Evolutionary conservation across 1,284 basidiomycete species (phyloP).

Genomic region (Chalciporus piperatoides): DNA sequence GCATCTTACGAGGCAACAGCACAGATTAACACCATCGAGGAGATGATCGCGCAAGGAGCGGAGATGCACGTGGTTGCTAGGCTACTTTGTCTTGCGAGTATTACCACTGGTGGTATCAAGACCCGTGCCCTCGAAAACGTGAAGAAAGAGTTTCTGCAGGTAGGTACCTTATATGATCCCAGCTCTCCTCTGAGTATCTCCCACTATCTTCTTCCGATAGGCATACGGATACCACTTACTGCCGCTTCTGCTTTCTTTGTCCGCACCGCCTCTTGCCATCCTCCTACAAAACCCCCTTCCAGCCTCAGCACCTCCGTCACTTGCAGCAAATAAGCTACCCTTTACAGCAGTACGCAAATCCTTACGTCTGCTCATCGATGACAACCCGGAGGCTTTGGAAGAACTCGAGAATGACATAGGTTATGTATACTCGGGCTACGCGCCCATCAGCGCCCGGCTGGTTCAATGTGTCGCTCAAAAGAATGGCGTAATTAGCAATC

Average conservation of each 20-base stretch:
- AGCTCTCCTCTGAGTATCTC: slow-evolving; percentile 10
- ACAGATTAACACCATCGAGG: slow-evolving; percentile 82
- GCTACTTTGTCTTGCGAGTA: slow-evolving; percentile 80
- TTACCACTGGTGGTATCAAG: slow-evolving; percentile 86
- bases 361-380: slow-evolving; percentile 91
- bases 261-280: slow-evolving; percentile 67
- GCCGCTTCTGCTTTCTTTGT: slow-evolving; percentile 79
- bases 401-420: slow-evolving; percentile 90
- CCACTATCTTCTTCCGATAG: slow-evolving; percentile 37
- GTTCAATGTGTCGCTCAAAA: slow-evolving; percentile 93
- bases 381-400: slow-evolving; percentile 70
- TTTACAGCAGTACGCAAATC: slow-evolving; percentile 77
- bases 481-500: slow-evolving; percentile 79
- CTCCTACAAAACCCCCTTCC: slow-evolving; percentile 63
- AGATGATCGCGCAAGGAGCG: slow-evolving; percentile 80
- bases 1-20: slow-evolving; percentile 80
- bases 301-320: slow-evolving; percentile 41
- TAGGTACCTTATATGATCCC: slow-evolving; percentile 29
- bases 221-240: slow-evolving; percentile 91
- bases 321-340: slow-evolving; percentile 54
- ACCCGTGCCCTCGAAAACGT: slow-evolving; percentile 82
- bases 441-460: slow-evolving; percentile 87
- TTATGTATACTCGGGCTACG: slow-evolving; percentile 96
- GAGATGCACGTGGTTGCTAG: slow-evolving; percentile 77
- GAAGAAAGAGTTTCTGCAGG: slow-evolving; percentile 91